Percentiles rank a stretch among this genome's conserved stretches.
These are phyloP conservation scores for Achaetomiella virescens DNA, from an alignment of 495 filamentous ascomycete genomes.

Conservation along the genomic window DNA sequence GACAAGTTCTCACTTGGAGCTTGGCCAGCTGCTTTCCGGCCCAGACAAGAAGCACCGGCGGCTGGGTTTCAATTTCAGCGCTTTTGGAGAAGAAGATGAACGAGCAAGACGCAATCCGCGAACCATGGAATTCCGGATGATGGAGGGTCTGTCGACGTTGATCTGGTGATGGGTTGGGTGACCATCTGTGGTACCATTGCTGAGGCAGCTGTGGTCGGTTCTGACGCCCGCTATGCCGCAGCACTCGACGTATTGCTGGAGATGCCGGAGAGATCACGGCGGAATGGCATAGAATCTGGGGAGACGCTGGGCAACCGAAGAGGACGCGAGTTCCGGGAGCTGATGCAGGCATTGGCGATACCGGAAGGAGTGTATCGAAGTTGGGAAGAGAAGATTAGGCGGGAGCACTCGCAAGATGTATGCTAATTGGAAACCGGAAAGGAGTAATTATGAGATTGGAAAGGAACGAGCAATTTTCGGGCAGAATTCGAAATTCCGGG, in stretches of 20 bases:
- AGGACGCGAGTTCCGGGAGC: conserved; percentile 19
- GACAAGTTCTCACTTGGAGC: conserved; percentile 12
- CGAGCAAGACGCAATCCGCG: conserved; percentile 24
- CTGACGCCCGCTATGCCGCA: conserved; percentile 13
- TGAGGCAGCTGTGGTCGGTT: conserved; percentile 15
- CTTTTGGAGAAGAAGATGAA: conserved; percentile 30
- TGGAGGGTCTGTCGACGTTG: conserved; percentile 24
- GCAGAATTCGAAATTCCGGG: too few species aligned
- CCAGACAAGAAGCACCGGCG: conserved; percentile 19
- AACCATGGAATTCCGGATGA: conserved; percentile 32
- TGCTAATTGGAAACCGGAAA: background rate
- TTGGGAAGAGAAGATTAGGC: conserved; percentile 22
- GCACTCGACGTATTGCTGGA: conserved; percentile 13
- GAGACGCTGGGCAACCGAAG: conserved; percentile 7
- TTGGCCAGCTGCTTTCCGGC: conserved; percentile 28
- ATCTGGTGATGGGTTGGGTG: conserved; percentile 23
- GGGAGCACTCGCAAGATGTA: conserved; percentile 5
- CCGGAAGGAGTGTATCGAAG: conserved; percentile 8
- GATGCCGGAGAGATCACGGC: background rate
- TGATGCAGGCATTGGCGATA: conserved; percentile 24
- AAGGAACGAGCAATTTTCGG: too few species aligned
- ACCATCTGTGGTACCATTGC: conserved; percentile 21
- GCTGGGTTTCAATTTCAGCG: conserved; percentile 33
- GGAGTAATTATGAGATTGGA: too few species aligned
- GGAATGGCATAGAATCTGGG: background rate